phyloP scores from a whole-genome alignment of 768 basidiomycete species.

The Podaxis sp. region DNA sequence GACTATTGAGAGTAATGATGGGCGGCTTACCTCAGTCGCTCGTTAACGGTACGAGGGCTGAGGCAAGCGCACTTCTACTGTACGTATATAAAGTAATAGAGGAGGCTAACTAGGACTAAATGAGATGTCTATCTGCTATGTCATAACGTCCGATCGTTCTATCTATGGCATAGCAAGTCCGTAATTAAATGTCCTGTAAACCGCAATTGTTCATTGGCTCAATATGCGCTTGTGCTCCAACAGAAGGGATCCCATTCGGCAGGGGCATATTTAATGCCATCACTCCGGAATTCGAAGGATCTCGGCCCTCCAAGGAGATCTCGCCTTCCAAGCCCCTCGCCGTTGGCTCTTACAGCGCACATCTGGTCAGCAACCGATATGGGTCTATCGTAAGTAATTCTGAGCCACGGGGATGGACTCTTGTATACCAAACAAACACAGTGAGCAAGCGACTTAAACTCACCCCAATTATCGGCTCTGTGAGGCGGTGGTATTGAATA shows the following conservation, averaged over 20 bases:
- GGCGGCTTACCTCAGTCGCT: no score
- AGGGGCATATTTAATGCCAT: constrained; percentile 39
- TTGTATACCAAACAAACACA: constrained; percentile 22
- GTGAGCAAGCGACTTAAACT: constrained; percentile 39
- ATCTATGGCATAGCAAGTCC: no score
- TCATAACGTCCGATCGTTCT: no score
- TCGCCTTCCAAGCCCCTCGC: constrained; percentile 44
- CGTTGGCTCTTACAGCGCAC: constrained; percentile 37
- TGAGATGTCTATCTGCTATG: no score
- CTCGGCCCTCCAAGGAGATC: constrained; percentile 46
- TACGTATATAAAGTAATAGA: no score
- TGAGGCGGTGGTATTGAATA: constrained; percentile 17
- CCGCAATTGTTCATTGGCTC: no score
- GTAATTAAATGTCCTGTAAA: no score
- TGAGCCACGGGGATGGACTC: not conserved
- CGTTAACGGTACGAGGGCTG: no score
- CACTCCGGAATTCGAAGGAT: constrained; percentile 41
- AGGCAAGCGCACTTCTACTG: no score
- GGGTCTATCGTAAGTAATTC: constrained; percentile 33
- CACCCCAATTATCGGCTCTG: constrained; percentile 39
- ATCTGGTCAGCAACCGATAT: constrained; percentile 31
- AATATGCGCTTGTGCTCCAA: no score
- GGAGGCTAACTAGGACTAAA: no score
- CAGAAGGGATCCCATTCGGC: constrained; percentile 45
- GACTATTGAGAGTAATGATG: no score